Evolutionary conservation across 352 stramenopile species (phyloP).

Genomic region (Phytopythium helicoides): DNA sequence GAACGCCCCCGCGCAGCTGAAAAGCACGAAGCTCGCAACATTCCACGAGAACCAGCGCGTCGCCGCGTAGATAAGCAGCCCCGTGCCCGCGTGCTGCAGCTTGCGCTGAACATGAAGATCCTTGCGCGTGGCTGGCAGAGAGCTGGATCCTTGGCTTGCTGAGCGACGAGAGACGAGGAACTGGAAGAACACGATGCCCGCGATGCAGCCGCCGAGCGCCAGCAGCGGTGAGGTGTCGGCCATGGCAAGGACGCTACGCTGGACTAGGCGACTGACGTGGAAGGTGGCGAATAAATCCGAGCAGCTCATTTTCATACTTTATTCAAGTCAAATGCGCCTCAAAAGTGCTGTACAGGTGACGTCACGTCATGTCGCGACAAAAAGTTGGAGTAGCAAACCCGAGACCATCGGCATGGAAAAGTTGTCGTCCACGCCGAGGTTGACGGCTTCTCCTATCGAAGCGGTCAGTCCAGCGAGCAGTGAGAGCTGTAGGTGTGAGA

Average conservation of each 20-base stretch:
- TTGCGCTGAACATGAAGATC: slow-evolving; percentile 54
- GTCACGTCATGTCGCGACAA: background rate
- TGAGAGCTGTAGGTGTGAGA: slow-evolving; percentile 6
- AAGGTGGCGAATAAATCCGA: background rate
- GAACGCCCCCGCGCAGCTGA: slow-evolving; percentile 33
- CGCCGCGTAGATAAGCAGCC: slow-evolving; percentile 41
- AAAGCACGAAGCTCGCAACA: slow-evolving; percentile 19
- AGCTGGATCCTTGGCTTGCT: background rate
- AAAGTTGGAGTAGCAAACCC: slow-evolving; percentile 32
- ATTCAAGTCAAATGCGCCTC: too few relatives aligned
- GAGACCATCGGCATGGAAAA: slow-evolving; percentile 47
- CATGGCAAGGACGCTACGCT: slow-evolving; percentile 9
- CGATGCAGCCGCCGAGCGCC: slow-evolving; percentile 14
- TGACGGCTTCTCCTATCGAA: slow-evolving; percentile 31
- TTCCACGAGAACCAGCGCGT: slow-evolving; percentile 19
- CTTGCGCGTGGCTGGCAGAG: slow-evolving; percentile 10
- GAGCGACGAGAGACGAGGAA: slow-evolving; percentile 24
- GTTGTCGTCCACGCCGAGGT: slow-evolving; percentile 56
- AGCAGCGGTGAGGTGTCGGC: slow-evolving; percentile 4
- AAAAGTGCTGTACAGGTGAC: too few relatives aligned
- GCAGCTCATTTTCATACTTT: too few relatives aligned
- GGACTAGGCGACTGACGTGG: background rate
- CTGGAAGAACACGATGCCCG: slow-evolving; percentile 34
- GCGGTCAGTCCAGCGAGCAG: slow-evolving; percentile 29
- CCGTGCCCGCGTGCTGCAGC: slow-evolving; percentile 45